Conservation (phyloP, 2,329 filamentous ascomycete species). For the Diplocarpon mali region DNA sequence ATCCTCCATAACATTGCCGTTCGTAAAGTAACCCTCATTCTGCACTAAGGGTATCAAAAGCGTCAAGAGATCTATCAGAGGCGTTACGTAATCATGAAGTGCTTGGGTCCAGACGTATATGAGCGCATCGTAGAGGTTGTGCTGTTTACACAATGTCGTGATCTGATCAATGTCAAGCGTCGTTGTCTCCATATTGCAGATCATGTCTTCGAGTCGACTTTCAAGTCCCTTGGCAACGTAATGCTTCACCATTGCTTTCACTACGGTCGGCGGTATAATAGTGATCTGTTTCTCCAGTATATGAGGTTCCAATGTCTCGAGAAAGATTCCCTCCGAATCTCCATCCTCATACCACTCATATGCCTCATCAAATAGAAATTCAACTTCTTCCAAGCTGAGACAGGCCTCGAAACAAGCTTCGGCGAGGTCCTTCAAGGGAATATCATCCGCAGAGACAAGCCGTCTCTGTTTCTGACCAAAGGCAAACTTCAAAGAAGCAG, state of each 20-base stretch:
- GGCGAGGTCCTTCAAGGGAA: constrained; percentile 63
- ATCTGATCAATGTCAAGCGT: constrained; percentile 93
- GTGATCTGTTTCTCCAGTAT: constrained; percentile 70
- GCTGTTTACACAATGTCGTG: constrained; percentile 79
- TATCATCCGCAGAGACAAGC: constrained; percentile 31
- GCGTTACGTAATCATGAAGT: constrained; percentile 79
- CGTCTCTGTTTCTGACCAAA: constrained; percentile 54
- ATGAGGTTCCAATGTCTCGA: constrained; percentile 80
- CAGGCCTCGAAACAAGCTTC: constrained; percentile 78
- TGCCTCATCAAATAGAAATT: constrained; percentile 83
- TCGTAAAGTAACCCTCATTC: constrained; percentile 39
- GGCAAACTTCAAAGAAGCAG: constrained; percentile 79
- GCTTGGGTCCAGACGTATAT: constrained; percentile 97
- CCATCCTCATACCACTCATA: constrained; percentile 84
- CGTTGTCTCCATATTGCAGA: constrained; percentile 81
- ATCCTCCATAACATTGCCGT: constrained; percentile 44
- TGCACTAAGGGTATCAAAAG: constrained; percentile 53
- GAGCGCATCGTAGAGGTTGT: constrained; percentile 86
- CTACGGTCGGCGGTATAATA: constrained; percentile 65
- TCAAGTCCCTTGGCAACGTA: constrained; percentile 69
- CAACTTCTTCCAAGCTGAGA: constrained; percentile 61
- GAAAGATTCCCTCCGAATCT: constrained; percentile 61
- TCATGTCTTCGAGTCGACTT: constrained; percentile 77
- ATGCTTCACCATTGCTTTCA: constrained; percentile 77
- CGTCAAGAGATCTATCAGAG: constrained; percentile 69